Base-by-base conservation (phyloP, 2,329 filamentous ascomycete genomes). In the Chaetomium strumarium region DNA sequence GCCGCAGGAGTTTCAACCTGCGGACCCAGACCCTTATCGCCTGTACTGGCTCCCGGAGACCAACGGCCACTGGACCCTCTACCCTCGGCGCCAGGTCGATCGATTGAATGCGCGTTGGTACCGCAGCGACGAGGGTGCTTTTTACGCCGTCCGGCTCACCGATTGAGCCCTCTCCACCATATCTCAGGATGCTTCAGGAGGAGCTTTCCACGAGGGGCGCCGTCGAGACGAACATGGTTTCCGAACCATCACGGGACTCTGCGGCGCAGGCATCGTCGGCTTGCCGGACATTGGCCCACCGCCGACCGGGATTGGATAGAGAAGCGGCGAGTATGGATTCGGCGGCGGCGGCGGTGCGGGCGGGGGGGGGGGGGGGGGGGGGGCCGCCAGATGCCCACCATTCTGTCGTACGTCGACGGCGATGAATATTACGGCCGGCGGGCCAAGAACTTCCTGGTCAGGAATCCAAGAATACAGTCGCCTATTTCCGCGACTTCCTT, bases 401-500 rank as follows among this genome's bases (percentile, higher is more conserved):
- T 95, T 63, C 78, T 99, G 63, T 96, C 93, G 36, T 99, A 99
- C 70, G 86, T 95, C 66, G 86, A 91, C 51, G 93, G 91, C 61
- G 93, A 99, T 68, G 92, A 99, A 75, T 96, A 95, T 73, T 91
- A 95, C 67, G 93, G 93, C 65, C 85, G 87, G 60, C 92, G 99
- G 75, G 93, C 92, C 65, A 99, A 97, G 80, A 78, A 81, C 60
- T 92, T 97, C 75, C 82, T 97, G 54, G 80, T 97, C 62, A 87
- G 93, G 67, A 97, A 99, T 73, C 80, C 60, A 81, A 83, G 69
- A 97, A 97, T 79, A 96, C 93, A 19, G 81, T 96, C 67, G 88
- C 90, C 68, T 95, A 89, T 76, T 99, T 97, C 79, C 85, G 90
- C 72, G 93, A 99, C 67, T 96, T 90, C 72, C 74, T 99, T 49